Conservation (phyloP, 352 stramenopile species). For the Phytophthora kernoviae region DNA sequence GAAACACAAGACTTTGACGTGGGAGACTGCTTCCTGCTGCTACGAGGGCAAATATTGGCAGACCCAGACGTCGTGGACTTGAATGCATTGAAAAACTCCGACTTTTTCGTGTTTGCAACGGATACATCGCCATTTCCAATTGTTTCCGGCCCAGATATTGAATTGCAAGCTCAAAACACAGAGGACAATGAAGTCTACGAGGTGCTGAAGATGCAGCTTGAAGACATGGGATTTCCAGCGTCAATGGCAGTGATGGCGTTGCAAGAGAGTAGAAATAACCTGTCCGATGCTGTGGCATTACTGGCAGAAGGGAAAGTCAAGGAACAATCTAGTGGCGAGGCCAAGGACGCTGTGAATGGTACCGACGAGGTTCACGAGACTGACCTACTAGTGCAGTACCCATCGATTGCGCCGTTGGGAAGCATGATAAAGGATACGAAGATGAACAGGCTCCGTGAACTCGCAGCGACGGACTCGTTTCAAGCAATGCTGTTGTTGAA, state of each 20-base stretch:
- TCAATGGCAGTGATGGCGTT: constrained; percentile 38
- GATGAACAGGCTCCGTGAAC: constrained; percentile 31
- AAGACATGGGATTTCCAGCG: constrained; percentile 64
- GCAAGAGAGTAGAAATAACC: constrained; percentile 30
- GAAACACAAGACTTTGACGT: constrained; percentile 11
- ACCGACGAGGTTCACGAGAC: background rate
- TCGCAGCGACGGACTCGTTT: constrained; percentile 42
- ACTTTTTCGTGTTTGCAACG: constrained; percentile 75
- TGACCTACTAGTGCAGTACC: constrained; percentile 4
- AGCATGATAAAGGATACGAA: constrained; percentile 27
- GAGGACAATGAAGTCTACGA: constrained; percentile 12
- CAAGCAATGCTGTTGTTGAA: constrained; percentile 57
- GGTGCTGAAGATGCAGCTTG: constrained; percentile 38
- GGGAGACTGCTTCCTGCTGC: constrained; percentile 49
- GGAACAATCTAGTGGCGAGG: background rate
- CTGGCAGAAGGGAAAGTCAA: constrained; percentile 32
- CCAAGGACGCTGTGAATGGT: background rate
- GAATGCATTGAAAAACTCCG: constrained; percentile 43
- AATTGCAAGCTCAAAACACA: constrained; percentile 14
- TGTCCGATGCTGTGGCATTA: constrained; percentile 43
- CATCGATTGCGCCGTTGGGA: constrained; percentile 31
- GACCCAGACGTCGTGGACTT: constrained; percentile 67
- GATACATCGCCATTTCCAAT: constrained; percentile 18
- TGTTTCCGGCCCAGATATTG: constrained; percentile 5
- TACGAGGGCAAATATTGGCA: constrained; percentile 58